Conservation (phyloP, 176 grass and related monocot genomes). For the Musa beccarii region DNA sequence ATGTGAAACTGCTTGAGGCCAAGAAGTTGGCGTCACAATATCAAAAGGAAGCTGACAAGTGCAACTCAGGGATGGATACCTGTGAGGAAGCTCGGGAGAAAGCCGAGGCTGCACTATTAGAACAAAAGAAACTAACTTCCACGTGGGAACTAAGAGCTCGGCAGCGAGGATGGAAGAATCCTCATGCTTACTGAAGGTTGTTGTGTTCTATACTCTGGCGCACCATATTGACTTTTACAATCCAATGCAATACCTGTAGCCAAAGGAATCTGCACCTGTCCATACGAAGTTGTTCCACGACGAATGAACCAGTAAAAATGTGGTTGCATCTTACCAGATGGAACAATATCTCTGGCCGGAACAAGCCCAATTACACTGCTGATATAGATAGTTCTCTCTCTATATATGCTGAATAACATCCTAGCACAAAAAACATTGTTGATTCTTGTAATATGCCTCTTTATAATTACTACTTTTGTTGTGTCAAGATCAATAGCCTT, state of each 20-base stretch:
- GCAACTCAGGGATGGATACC: constrained; percentile 94
- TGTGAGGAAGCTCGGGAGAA: constrained; percentile 92
- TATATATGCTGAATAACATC: background rate
- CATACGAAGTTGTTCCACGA: background rate
- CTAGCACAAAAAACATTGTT: background rate
- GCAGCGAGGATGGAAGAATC: constrained; percentile 57
- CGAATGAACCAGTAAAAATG: background rate
- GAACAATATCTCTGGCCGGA: background rate
- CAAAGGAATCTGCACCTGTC: background rate
- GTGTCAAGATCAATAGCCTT: background rate
- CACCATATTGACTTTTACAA: background rate
- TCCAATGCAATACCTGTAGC: background rate
- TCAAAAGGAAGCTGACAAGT: constrained; percentile 98
- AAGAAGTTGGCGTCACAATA: constrained; percentile 92
- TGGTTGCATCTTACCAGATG: background rate
- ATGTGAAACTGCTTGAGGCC: constrained; percentile 72
- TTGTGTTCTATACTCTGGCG: background rate
- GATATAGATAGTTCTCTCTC: background rate
- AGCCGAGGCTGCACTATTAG: constrained; percentile 37
- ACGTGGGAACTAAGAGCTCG: constrained; percentile 71
- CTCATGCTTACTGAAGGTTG: background rate
- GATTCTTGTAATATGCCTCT: background rate
- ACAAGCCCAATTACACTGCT: background rate
- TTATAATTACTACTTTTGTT: background rate
- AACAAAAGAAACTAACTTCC: constrained; percentile 66